These are phyloP conservation scores for Carnegiea gigantea DNA, from an alignment of 179 eudicot species.

Conservation along the genomic window DNA sequence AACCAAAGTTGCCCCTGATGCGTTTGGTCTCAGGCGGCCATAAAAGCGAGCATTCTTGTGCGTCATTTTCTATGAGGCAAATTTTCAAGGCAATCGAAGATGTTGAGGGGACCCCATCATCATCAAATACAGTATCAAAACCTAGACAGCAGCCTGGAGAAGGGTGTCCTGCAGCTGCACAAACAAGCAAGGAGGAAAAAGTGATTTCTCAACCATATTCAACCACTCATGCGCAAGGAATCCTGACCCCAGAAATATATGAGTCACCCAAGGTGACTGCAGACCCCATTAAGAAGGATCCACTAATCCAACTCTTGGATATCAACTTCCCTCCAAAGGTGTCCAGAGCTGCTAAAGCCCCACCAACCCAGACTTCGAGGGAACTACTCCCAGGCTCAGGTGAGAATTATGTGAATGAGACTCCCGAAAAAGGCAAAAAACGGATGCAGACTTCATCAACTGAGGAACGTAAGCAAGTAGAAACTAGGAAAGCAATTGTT, in stretches of 20 bases:
- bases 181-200: constrained; percentile 38
- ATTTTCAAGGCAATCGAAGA: constrained; percentile 74
- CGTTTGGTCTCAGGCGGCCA: constrained; percentile 81
- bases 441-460: neutral
- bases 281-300: constrained; percentile 39
- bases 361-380: constrained; percentile 21
- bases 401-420: constrained; percentile 41
- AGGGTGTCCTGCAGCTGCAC: constrained; percentile 39
- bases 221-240: constrained; percentile 53
- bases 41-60: constrained; percentile 79
- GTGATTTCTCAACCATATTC: constrained; percentile 27
- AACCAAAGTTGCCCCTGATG: constrained; percentile 81
- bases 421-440: constrained; percentile 26
- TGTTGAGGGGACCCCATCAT: constrained; percentile 44
- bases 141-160: constrained; percentile 39
- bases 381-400: constrained; percentile 38
- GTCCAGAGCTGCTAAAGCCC: constrained; percentile 33
- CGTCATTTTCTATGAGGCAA: constrained; percentile 81
- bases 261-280: constrained; percentile 68
- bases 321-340: constrained; percentile 74
- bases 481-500: neutral
- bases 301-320: constrained; percentile 61
- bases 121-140: constrained; percentile 48
- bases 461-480: constrained; percentile 22
- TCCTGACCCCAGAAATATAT: constrained; percentile 84